Base-by-base conservation (phyloP, 345 rosid genomes). In the Jatropha curcas region DNA sequence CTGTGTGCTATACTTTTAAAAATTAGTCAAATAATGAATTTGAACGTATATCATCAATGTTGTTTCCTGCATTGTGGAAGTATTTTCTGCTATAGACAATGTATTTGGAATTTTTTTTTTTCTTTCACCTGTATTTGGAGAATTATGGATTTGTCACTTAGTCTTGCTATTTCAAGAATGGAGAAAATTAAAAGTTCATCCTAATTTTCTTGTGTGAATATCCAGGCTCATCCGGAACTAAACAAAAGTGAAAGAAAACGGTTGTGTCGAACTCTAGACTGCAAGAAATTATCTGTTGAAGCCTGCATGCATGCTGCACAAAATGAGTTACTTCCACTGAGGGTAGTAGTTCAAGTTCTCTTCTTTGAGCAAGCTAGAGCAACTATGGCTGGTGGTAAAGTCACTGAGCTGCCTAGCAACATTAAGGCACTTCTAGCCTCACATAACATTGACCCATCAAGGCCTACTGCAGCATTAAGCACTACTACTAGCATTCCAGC, bases 301-400 rank as follows among this genome's bases (percentile, higher is more conserved):
- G 98, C 97, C 34, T 95, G 99, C 82, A 92, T 92, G 98, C 99
- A 95, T 63, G 98, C 99, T 0, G 98, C 99, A 0, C 97, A 90
- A 66, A 95, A 95, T 52, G 99, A 95, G 84, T 72, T 86, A 65
- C 94, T 95, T 46, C 99, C 99, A 0, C 68, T 95, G 11, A 84
- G 99, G 73, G 98, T 95, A 4, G 99, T 95, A 51, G 97, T 95
- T 2, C 98, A 95, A 84, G 99, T 92, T 81, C 90, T 95, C 60
- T 95, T 95, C 83, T 89, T 88, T 35, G 99, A 95, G 84, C 99
- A 95, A 75, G 92, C 97, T 17, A 84, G 98, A 79, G 91, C 98
- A 2, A 86, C 93, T 41, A 81, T 74, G 71, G 84, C 84, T 0
- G 90, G 94, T 20, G 87, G 84, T 57, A 89, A 95, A 80, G 87